Evolutionary conservation across 1,284 basidiomycete species (phyloP).

Genomic region (Sparassis latifolia): DNA sequence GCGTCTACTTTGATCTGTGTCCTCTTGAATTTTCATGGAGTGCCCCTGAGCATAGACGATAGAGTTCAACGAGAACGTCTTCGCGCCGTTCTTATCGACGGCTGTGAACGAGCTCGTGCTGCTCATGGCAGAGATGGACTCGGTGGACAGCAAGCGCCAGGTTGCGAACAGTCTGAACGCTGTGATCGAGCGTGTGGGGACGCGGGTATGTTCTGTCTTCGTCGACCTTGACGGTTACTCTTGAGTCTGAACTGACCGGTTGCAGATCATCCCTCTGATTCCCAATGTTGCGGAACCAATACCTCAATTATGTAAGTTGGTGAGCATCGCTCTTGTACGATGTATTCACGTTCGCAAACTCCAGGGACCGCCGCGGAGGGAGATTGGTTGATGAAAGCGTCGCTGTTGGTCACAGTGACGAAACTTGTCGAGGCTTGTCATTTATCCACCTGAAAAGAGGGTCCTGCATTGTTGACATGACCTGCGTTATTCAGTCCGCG

Average conservation of each 20-base stretch:
- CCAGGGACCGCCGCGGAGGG: slow-evolving; percentile 65
- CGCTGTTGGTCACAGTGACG: slow-evolving; percentile 66
- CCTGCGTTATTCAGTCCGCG: slow-evolving; percentile 40
- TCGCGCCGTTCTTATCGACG: slow-evolving; percentile 53
- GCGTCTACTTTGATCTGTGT: neutral
- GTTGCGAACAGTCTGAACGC: slow-evolving; percentile 67
- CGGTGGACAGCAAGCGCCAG: slow-evolving; percentile 72
- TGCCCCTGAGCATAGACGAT: slow-evolving; percentile 38
- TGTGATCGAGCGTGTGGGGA: slow-evolving; percentile 64
- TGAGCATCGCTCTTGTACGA: neutral
- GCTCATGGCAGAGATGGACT: slow-evolving; percentile 72
- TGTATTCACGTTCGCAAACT: neutral
- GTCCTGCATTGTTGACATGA: neutral
- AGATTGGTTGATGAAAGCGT: slow-evolving; percentile 77
- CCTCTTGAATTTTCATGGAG: slow-evolving; percentile 2
- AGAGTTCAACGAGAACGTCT: slow-evolving; percentile 49
- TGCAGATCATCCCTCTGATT: slow-evolving; percentile 66
- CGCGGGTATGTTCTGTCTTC: slow-evolving; percentile 37
- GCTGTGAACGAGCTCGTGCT: slow-evolving; percentile 56
- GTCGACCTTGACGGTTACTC: neutral
- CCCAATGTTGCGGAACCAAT: slow-evolving; percentile 62
- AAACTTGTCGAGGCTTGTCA: slow-evolving; percentile 61
- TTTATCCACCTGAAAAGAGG: neutral
- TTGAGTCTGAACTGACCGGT: neutral
- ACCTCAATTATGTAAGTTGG: slow-evolving; percentile 66